Base-by-base conservation (phyloP, 495 filamentous ascomycete genomes). In the Penicillium canariense region DNA sequence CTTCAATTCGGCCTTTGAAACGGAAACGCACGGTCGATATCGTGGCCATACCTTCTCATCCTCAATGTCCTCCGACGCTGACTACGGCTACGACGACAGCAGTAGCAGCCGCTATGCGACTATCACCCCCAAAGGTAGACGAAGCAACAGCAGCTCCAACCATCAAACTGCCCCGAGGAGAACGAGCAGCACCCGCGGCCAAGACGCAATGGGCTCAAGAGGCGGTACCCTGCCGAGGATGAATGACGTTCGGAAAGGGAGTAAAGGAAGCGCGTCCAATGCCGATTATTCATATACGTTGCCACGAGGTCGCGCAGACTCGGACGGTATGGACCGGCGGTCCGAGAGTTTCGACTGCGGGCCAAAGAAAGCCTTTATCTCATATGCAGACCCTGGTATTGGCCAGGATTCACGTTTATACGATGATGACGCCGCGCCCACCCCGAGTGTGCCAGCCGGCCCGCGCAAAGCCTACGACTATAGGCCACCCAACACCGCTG, bases 101-200 rank as follows among this genome's bases (percentile, higher is more conserved):
- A 73, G 80, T 5, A 84, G 76, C 59, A 77, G 78, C 50, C 80
- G 84, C 39, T 87, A 88, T 31, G 75, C 71, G 38, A 82, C 84
- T 28, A 81, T 64, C n/a, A 64, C 64, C 0, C 59, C 61, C 27
- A 67, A 85, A 20, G 82, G 84, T 9, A 81, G 86, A 46, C 81
- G 89, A 40, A 95, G 90, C 71, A 88, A 89, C 65, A 94, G 88
- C 75, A 90, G 87, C 69, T 90, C 89, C 0, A 84, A 86, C 58
- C 84, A 87, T 59, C 85, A 84, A 38, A 74, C 79, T 8, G 73
- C 77, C n/a, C 66, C 86, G 25, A 79, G 77, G 31, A 78, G 84
- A 39, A 83, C 86, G 56, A 87, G 87, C 54, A 88, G 83, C 82
- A 60, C 77, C 75, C 51, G 79, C 51, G 77, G 72, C 67, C 62